Evolutionary conservation across 805 yeast species (phyloP).

Genomic region (Clavispora vitiphila): DNA sequence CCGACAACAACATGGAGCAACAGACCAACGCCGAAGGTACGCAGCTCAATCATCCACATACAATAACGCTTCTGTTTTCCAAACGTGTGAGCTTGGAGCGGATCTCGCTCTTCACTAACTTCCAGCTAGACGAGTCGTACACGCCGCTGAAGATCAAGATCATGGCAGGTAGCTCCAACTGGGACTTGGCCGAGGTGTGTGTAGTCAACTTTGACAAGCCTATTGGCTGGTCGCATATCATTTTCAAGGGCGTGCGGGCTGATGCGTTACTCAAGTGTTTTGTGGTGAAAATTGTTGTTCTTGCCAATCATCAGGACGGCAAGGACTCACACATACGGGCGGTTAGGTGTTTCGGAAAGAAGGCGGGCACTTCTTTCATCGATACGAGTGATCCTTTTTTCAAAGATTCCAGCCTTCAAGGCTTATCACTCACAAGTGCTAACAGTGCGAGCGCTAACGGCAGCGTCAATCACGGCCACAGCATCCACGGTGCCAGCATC

Average conservation of each 20-base stretch:
- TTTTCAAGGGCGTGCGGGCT: conserved; percentile 48
- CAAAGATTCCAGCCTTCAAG: not conserved
- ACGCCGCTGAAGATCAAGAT: conserved; percentile 72
- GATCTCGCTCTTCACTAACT: conserved; percentile 68
- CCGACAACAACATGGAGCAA: conserved; percentile 23
- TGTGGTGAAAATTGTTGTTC: conserved; percentile 54
- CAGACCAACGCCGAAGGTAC: conserved; percentile 20
- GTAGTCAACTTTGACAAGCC: conserved; percentile 59
- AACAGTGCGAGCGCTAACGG: not conserved
- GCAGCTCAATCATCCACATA: conserved; percentile 68
- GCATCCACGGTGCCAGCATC: not conserved
- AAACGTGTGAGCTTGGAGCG: conserved; percentile 67
- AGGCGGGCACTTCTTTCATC: conserved; percentile 12
- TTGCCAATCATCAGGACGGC: conserved; percentile 88
- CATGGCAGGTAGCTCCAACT: conserved; percentile 70
- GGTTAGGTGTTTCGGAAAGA: conserved; percentile 49
- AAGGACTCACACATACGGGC: conserved; percentile 90
- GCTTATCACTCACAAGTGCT: not conserved
- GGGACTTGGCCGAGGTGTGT: conserved; percentile 67
- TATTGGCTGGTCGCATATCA: conserved; percentile 71
- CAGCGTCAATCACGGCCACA: not conserved
- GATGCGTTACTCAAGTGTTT: conserved; percentile 63
- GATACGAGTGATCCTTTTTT: conserved; percentile 1
- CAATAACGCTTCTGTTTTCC: conserved; percentile 70
- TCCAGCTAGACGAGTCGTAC: conserved; percentile 78